phyloP scores from a whole-genome alignment of 768 basidiomycete species.

The Holtermanniella nyarrowii region DNA sequence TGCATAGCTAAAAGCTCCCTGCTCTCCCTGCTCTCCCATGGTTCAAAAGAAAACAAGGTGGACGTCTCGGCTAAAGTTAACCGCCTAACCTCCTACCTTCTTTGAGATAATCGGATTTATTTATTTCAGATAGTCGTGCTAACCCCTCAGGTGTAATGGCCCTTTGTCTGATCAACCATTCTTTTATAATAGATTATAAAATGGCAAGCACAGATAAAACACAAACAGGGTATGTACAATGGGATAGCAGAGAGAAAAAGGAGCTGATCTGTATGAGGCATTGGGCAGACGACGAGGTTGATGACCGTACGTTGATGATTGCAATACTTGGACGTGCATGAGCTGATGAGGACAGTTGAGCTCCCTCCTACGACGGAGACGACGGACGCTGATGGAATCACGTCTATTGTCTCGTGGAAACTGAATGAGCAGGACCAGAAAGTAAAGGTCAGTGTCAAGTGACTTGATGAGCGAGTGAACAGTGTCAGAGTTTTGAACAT shows the following conservation, averaged over 20 bases:
- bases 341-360: constrained; percentile 6
- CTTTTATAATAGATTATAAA: too few relatives aligned
- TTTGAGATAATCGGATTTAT: too few relatives aligned
- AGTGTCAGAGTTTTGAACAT: too few relatives aligned
- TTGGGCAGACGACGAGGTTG: not conserved
- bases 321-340: not conserved
- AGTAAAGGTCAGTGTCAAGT: constrained; percentile 69
- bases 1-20: not conserved
- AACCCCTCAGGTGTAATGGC: too few relatives aligned
- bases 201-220: too few relatives aligned
- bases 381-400: constrained; percentile 74
- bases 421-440: constrained; percentile 89
- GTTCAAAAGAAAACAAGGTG: not conserved
- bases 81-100: too few relatives aligned
- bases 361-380: constrained; percentile 54
- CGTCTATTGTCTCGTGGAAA: constrained; percentile 69
- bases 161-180: too few relatives aligned
- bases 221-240: too few relatives aligned
- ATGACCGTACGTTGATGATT: not conserved
- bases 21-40: not conserved
- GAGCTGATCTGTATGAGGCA: not conserved
- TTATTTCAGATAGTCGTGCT: too few relatives aligned
- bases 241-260: too few relatives aligned
- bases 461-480: too few relatives aligned
- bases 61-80: not conserved